Evolutionary conservation across 139 green algal species (phyloP), one percentile per base, ranked within the genome.

Genomic region (Chlamydomonas sp.): DNA sequence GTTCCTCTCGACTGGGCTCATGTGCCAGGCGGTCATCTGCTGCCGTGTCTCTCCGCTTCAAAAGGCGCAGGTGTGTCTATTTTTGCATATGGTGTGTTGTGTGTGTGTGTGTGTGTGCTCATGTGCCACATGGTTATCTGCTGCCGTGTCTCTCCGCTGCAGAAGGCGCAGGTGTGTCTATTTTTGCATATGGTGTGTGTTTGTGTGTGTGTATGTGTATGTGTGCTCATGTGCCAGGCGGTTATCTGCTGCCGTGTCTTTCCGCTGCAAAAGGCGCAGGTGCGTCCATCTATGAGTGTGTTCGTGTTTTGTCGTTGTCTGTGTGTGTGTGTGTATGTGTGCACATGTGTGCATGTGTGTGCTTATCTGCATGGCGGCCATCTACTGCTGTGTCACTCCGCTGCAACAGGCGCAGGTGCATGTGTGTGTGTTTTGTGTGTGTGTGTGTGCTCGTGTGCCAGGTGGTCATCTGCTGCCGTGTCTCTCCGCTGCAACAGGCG

Each of bases 401-500:
- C 13, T 10, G 10, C 16, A 13, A 54, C 43, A n/a, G n/a, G n/a
- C n/a, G n/a, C n/a, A n/a, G n/a, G n/a, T n/a, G n/a, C n/a, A n/a
- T n/a, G n/a, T n/a, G n/a, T n/a, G n/a, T n/a, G n/a, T n/a, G n/a
- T n/a, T n/a, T n/a, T n/a, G 29, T 35, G 22, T 13, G 54, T 16
- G n/a, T n/a, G n/a, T 20, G 59, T 57, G 13, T 57, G 68, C 13
- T 54, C 43, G 20, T 26, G 43, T 54, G 43, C 43, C 13, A 54
- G 43, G 43, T 20, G 20, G 43, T 54, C 16, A 13, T 54, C 16
- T 54, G 43, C 43, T 89, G 80, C 70, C 72, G 83, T 22, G 75
- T 83, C 62, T 88, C 82, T 20, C 80, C 80, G 29, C 71, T 81
- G 63, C 87, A 93, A 71, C 90, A 93, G 81, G 87, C 84, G 26